Evolutionary conservation across 495 filamentous ascomycete species (phyloP).

Genomic region (Aspergillus wentii): DNA sequence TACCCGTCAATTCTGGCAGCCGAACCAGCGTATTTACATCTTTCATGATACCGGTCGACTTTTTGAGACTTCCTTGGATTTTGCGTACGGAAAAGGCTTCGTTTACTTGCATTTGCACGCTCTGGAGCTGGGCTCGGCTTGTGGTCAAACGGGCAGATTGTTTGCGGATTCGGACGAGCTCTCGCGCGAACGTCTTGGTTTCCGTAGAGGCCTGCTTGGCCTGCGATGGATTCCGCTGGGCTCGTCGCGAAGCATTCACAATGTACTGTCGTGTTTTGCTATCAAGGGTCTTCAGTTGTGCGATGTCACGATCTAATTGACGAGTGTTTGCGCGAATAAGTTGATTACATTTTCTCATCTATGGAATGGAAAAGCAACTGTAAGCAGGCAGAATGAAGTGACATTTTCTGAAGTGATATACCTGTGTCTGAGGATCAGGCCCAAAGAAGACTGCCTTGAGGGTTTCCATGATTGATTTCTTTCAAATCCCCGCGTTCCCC

Average conservation of each 20-base stretch:
- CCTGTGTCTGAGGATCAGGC: slow-evolving; percentile 88
- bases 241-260: slow-evolving; percentile 70
- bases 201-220: slow-evolving; percentile 71
- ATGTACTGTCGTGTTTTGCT: slow-evolving; percentile 83
- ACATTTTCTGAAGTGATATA: too few species aligned
- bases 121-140: slow-evolving; percentile 84
- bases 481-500: too few species aligned
- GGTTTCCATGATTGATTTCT: slow-evolving; percentile 82
- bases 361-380: too few species aligned
- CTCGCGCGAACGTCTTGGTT: slow-evolving; percentile 79
- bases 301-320: slow-evolving; percentile 91
- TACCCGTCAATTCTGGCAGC: slow-evolving; percentile 79
- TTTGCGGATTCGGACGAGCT: slow-evolving; percentile 78
- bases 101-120: slow-evolving; percentile 95
- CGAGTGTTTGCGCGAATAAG: slow-evolving; percentile 88
- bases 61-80: slow-evolving; percentile 89
- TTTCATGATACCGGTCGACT: slow-evolving; percentile 89
- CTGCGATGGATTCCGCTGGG: slow-evolving; percentile 68
- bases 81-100: slow-evolving; percentile 94
- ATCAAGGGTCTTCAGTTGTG: slow-evolving; percentile 67
- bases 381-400: too few species aligned
- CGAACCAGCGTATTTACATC: slow-evolving; percentile 86
- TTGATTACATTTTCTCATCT: slow-evolving; percentile 95
- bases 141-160: slow-evolving; percentile 70
- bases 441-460: slow-evolving; percentile 84